Percentiles rank a stretch among this genome's conserved stretches.
phyloP scores from a whole-genome alignment of 75 land plant genomes.

The Selaginella moellendorffii region DNA sequence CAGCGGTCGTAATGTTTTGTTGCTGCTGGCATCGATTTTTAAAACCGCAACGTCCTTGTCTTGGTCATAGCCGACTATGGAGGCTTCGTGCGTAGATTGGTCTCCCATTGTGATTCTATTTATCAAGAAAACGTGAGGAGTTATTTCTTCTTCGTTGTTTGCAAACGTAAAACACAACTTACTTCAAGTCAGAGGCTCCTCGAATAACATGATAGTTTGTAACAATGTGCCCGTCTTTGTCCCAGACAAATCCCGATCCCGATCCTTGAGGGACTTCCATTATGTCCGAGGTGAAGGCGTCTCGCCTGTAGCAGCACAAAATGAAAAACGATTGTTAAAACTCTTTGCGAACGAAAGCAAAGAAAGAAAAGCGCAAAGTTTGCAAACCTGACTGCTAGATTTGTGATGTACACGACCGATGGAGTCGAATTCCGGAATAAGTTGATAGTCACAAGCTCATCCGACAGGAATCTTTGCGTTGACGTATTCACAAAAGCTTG shows the following conservation, averaged over 20 bases:
- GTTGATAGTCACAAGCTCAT: conserved; percentile 88
- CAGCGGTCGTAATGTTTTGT: conserved; percentile 67
- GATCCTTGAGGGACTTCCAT: conserved; percentile 98
- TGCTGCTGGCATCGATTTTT: conserved; percentile 61
- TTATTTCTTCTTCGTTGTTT: too few relatives aligned
- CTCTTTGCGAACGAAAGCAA: neutral
- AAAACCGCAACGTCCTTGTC: conserved; percentile 98
- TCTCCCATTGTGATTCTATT: conserved; percentile 94
- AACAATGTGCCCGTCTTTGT: conserved; percentile 78
- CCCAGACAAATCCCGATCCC: conserved; percentile 99
- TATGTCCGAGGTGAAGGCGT: conserved; percentile 88
- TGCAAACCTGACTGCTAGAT: conserved; percentile 65
- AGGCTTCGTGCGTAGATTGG: conserved; percentile 79
- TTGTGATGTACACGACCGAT: conserved; percentile 97
- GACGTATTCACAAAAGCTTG: conserved; percentile 57
- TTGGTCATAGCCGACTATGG: conserved; percentile 83
- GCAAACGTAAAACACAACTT: neutral
- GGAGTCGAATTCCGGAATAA: conserved; percentile 91
- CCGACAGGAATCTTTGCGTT: conserved; percentile 52
- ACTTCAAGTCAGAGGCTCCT: conserved; percentile 94
- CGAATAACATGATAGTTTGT: conserved; percentile 99
- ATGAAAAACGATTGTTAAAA: neutral
- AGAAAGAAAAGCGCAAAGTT: neutral
- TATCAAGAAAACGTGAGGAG: neutral
- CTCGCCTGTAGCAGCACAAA: conserved; percentile 44